Evolutionary conservation across 2,329 filamentous ascomycete species (phyloP), one percentile per base, ranked within the genome.

Genomic region (Lachnellula cervina): DNA sequence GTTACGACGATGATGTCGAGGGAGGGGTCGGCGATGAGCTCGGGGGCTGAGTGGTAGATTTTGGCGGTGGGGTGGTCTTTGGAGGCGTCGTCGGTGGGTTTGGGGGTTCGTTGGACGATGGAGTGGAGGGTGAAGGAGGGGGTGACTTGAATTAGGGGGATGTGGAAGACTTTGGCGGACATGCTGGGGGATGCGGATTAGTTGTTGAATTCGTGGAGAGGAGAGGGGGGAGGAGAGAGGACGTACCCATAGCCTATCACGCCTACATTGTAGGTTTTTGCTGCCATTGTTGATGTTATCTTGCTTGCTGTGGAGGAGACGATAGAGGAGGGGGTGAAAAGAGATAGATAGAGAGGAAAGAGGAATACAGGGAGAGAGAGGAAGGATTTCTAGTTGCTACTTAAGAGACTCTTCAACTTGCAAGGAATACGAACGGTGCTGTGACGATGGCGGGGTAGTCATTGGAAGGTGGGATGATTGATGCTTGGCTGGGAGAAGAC

Each of bases 161-260:
- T 90, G 72, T 94, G 89, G 74, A 93, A 94, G 73, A 88, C 78
- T 69, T 91, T 92, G 72, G 89, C 89, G 54, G 78, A 81, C 66
- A 83, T 70, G 64, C 81, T 70, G 47, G 6, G 23, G 16, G 5
- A n/a, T 8, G 8, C 42, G 49, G 4, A 32, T 64, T 51, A 63
- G 59, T 40, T 35, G 14, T 44, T 37, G 38, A 14, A 13, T 51
- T 6, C 25, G 17, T 37, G 14, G 9, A 34, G 11, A 34, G 8
- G n/a, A 38, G 49, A 57, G 5, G 43, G 6, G 11, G 25, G 49
- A 55, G 25, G 45, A 38, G 40, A 21, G 37, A 17, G 45, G 9
- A 52, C 58, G 44, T 60, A 68, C 68, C 68, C 81, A 68, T 83
- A 84, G 65, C 82, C 81, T 56, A 84, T 76, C 40, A 84, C 70